Base-by-base conservation (phyloP, 2,329 filamentous ascomycete species). In the Ophiocordyceps unilateralis region DNA sequence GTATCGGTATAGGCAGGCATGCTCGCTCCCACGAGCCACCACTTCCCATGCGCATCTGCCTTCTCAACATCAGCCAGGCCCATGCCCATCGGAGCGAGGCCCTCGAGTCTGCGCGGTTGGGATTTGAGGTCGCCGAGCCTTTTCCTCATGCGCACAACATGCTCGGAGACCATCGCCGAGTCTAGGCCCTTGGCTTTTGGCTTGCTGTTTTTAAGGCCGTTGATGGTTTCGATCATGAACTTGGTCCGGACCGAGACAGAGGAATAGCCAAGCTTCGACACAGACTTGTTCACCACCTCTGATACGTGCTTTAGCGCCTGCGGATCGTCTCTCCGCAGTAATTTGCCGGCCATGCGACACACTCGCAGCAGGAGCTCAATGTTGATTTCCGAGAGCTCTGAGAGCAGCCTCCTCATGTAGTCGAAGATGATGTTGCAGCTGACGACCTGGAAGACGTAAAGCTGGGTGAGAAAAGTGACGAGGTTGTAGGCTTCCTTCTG, bases 21-120 rank as follows among this genome's bases (percentile, higher is more conserved):
- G 59, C 87, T 94, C n/a, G 91, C 89, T 42, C 91, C 91, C 5
- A 96, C 84, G 19, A 96, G 75, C 91, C 91, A 98, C 91, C 91
- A 98, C 65, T 94, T 95, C 1, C 91, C 91, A 56, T 81, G 83
- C 56, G 83, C 89, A 36, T 89, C 83, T 1, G 81, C 81, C 47
- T 88, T 76, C 48, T 78, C 78, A 42, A 98, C 84, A 54, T 98
- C 91, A 32, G 73, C 69, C 4, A 95, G 69, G 11, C 83, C 78
- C 45, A 95, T 79, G 9, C 85, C 78, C 46, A 98, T 70, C 4
- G 91, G 86, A 46, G 93, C 84, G 4, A 76, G 81, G 8, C 81
- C 78, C 49, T 85, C 86, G 45, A 83, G 66, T 74, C 53, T 67
- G 58, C 52, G 64, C 62, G 55, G 57, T 42, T 63, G 65, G 9